Base-by-base conservation (phyloP, 176 grass and related monocot species). In the Oryza longistaminata region DNA sequence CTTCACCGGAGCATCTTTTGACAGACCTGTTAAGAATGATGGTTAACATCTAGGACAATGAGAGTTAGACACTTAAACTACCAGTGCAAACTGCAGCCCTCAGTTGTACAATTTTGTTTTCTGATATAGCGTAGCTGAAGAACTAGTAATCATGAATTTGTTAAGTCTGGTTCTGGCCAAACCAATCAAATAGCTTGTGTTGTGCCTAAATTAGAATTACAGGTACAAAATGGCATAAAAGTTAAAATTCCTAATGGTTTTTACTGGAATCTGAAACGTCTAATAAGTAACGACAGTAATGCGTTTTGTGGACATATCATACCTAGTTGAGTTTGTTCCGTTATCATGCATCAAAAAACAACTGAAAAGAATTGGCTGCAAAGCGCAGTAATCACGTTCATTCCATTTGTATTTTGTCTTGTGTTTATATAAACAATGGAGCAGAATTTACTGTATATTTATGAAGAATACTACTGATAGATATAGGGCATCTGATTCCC, bases 1-100 rank as follows among this genome's bases (percentile, higher is more conserved):
- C 88, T 93, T 98, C 27, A 29, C 48, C 6, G 91, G 91, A 82
- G 68, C 87, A 53, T 93, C 52, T 80, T 75, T 88, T 2, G 89
- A 95, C 65, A 85, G 44, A 16, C 96, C 96, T 98, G 83, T 76
- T 19, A 86, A 60, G 4, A 67, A 82, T 27, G 60, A 6, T 5
- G 16, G 67, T 77, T 71, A 72, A 82, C 6, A 55, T 53, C 1
- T 53, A 40, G 35, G 45, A 25, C 11, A 40, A 40, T 2, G 11
- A 13, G 45, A 40, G 39, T 40, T 40, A 37, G 29, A 31, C 29
- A 29, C 29, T 29, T 29, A 31, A 31, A 31, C 29, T 31, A 31
- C 29, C 35, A 37, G 5, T 37, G 5, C 35, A 5, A 37, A 37
- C 35, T 40, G 39, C 39, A 40, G 7, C 39, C 39, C 39, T 8